Base-by-base conservation (phyloP, 495 filamentous ascomycete species). In the Aspergillus coremiiformis region DNA sequence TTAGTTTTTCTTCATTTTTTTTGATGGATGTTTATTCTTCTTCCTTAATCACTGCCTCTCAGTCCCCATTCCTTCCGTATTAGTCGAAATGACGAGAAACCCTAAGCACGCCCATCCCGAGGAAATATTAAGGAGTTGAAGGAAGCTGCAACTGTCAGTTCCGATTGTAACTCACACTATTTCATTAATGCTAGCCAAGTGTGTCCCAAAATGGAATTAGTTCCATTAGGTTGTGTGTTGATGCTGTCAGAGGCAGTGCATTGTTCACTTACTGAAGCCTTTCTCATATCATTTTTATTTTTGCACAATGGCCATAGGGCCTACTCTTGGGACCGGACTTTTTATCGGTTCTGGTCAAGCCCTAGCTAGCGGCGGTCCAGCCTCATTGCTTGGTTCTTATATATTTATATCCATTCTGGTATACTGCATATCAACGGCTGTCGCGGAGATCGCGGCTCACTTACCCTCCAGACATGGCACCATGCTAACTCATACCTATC, bases 361-460 rank as follows among this genome's bases (percentile, higher is more conserved):
- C 8, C 58, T 73, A 46, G 68, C 70, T 22, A 59, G 62, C 21
- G 70, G 70, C 32, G 70, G 70, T 12, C 70, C 70, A n/a, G 64
- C 57, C 33, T 69, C 70, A n/a, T 54, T 73, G 23, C 59, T 73
- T 27, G 24, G 64, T 27, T 67, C 70, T 23, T 73, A 71, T 41
- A 33, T 63, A 61, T 63, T 69, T 30, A 32, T 85, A 59, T 81
- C 82, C 2, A 47, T 78, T 15, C 55, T 86, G 33, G 78, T 83
- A 37, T 86, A 77, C 57, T 66, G 79, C 44, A 75, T 87, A 53
- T 79, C 84, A 63, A 77, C 73, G 23, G 76, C 74, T 27, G 66
- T 82, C 23, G 82, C 80, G 3, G 84, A 87, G 57, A 79, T 87
- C 64, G 78, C 83, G 24, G 67, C 81, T 32, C 82, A 82, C 66